These are phyloP conservation scores for Mortierella sp. DNA, from an alignment of 371 early-diverging fungal genomes.

Conservation along the genomic window DNA sequence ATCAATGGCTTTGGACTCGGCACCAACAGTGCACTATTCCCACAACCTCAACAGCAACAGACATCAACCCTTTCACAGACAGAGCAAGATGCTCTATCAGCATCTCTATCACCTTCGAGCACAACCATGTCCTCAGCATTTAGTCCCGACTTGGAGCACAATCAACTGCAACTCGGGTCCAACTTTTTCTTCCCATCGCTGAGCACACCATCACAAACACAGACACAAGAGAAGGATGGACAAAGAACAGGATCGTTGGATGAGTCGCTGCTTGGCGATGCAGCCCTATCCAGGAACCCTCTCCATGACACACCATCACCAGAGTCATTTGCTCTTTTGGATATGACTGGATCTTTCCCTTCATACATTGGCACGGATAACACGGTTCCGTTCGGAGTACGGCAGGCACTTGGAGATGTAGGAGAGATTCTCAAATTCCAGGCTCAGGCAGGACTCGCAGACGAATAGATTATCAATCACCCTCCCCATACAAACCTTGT, in stretches of 20 bases:
- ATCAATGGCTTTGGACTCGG: neutral
- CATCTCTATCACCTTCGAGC: conserved; percentile 15
- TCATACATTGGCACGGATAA: conserved; percentile 26
- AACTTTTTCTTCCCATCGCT: conserved; percentile 1
- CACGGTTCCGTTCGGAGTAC: conserved; percentile 29
- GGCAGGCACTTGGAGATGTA: conserved; percentile 28
- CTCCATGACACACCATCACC: conserved; percentile 40
- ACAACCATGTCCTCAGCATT: conserved; percentile 22
- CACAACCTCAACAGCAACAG: conserved; percentile 14
- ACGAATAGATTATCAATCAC: conserved; percentile 3
- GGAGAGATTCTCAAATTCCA: conserved; percentile 43
- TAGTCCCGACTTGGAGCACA: conserved; percentile 13
- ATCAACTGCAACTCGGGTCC: conserved; percentile 3
- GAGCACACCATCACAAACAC: neutral
- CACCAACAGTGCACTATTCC: neutral
- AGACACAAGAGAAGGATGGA: conserved; percentile 10
- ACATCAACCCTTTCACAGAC: conserved; percentile 1
- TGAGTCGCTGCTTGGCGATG: conserved; percentile 19
- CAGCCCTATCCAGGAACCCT: conserved; percentile 16
- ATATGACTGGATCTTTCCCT: conserved; percentile 42
- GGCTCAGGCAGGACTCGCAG: conserved; percentile 14
- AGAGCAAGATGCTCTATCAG: conserved; percentile 4
- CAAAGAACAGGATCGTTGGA: conserved; percentile 17
- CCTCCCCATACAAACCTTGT: neutral
- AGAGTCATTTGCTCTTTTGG: conserved; percentile 25